Percentiles rank a stretch among this genome's conserved stretches.
Evolutionary conservation across 768 basidiomycete genomes (phyloP).

Genomic region (Lactarius indigo): DNA sequence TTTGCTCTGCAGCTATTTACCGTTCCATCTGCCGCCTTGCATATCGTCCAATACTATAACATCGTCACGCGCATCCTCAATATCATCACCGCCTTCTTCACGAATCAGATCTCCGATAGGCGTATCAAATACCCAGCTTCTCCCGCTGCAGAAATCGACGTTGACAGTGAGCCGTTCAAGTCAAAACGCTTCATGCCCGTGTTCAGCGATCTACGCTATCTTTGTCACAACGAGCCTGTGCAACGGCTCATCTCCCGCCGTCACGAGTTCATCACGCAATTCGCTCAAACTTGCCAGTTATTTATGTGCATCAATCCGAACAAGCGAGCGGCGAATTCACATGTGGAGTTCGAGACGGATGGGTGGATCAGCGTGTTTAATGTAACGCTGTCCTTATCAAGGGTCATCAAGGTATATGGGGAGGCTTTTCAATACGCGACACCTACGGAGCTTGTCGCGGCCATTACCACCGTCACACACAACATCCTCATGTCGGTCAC

Average conservation of each 20-base stretch:
- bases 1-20: constrained; percentile 93
- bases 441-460: constrained; percentile 55
- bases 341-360: constrained; percentile 96
- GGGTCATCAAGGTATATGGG: constrained; percentile 86
- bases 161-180: constrained; percentile 85
- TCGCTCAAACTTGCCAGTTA: constrained; percentile 75
- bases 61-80: constrained; percentile 74
- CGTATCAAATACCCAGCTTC: constrained; percentile 48
- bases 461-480: constrained; percentile 65
- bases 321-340: constrained; percentile 71
- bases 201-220: constrained; percentile 85
- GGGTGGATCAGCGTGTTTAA: constrained; percentile 97
- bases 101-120: constrained; percentile 78
- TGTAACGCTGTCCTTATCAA: constrained; percentile 84
- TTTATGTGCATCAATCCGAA: constrained; percentile 96
- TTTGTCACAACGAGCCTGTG: constrained; percentile 77
- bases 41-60: constrained; percentile 70
- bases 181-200: constrained; percentile 96
- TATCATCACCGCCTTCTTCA: constrained; percentile 90
- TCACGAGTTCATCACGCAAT: constrained; percentile 62
- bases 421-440: constrained; percentile 68
- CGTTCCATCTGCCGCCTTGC: constrained; percentile 76
- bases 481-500: constrained; percentile 72
- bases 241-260: constrained; percentile 73
- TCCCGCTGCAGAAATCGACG: constrained; percentile 49